Percentiles rank a stretch among this genome's conserved stretches.
Conservation (phyloP, 352 stramenopile species). For the Globisporangium takayamanum region DNA sequence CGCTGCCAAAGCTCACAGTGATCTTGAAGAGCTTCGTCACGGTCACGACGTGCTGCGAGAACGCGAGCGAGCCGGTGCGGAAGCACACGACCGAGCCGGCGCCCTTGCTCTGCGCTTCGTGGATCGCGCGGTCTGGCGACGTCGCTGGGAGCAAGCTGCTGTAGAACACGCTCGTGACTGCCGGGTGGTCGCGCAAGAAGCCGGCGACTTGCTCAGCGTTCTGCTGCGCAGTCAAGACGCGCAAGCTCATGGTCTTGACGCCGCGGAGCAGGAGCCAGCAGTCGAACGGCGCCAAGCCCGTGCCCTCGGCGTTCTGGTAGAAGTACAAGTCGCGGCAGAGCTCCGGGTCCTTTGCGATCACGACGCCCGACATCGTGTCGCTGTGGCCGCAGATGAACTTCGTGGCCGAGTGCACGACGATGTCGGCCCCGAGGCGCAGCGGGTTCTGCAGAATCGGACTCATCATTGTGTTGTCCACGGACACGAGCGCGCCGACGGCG, state of each 20-base stretch:
- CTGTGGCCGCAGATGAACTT: conserved; percentile 98
- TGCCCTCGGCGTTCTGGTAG: conserved; percentile 88
- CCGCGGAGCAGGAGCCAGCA: conserved; percentile 87
- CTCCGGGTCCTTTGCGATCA: conserved; percentile 83
- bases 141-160: conserved; percentile 74
- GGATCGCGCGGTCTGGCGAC: conserved; percentile 68
- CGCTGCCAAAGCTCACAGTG: conserved; percentile 89
- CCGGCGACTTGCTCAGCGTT: conserved; percentile 88
- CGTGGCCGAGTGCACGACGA: conserved; percentile 95
- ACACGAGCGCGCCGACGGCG: conserved; percentile 68
- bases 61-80: conserved; percentile 74
- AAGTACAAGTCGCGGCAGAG: conserved; percentile 84
- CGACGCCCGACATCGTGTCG: conserved; percentile 93
- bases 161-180: conserved; percentile 89
- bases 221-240: conserved; percentile 73
- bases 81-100: conserved; percentile 90
- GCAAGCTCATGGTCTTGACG: conserved; percentile 87
- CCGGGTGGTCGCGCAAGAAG: conserved; percentile 82
- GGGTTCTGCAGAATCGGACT: conserved; percentile 94
- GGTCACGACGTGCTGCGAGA: conserved; percentile 88
- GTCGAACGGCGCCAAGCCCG: conserved; percentile 86
- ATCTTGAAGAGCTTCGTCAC: conserved; percentile 94
- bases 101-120: conserved; percentile 80
- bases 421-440: conserved; percentile 91
- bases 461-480: conserved; percentile 96